phyloP scores from a whole-genome alignment of 192 early-diverging fungal genomes.

The Rhizoclosmatium globosum region DNA sequence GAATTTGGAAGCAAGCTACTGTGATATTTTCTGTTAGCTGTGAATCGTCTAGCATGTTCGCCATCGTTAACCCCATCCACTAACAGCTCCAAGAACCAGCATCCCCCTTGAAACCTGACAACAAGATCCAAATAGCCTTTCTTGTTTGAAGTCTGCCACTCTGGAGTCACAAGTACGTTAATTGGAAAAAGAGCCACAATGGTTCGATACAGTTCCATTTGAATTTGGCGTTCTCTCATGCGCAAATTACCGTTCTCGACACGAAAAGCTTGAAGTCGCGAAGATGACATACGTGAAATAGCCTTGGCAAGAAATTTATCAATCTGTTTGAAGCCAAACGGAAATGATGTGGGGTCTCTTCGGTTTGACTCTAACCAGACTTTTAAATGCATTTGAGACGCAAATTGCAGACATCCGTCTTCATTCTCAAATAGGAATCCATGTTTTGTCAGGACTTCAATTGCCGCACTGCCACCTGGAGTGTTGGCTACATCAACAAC shows the following conservation, averaged over 20 bases:
- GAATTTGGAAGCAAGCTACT: not conserved
- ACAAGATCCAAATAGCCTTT: not conserved
- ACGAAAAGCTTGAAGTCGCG: not conserved
- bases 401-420: not conserved
- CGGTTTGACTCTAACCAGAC: not conserved
- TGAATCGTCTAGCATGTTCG: not conserved
- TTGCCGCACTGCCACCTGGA: not conserved
- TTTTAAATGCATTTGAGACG: not conserved
- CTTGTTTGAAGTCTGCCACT: not conserved
- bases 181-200: not conserved
- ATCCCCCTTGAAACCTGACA: not conserved
- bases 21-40: not conserved
- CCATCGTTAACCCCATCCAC: not conserved
- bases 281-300: not conserved
- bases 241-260: not conserved
- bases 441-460: not conserved
- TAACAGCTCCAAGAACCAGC: not conserved
- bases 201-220: not conserved
- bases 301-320: not conserved
- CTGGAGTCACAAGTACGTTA: not conserved
- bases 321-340: not conserved
- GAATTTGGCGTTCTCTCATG: not conserved
- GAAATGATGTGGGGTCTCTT: not conserved
- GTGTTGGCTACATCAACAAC: not conserved
- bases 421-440: not conserved